Base-by-base conservation (phyloP, 495 filamentous ascomycete species). In the Emericellopsis terricola region DNA sequence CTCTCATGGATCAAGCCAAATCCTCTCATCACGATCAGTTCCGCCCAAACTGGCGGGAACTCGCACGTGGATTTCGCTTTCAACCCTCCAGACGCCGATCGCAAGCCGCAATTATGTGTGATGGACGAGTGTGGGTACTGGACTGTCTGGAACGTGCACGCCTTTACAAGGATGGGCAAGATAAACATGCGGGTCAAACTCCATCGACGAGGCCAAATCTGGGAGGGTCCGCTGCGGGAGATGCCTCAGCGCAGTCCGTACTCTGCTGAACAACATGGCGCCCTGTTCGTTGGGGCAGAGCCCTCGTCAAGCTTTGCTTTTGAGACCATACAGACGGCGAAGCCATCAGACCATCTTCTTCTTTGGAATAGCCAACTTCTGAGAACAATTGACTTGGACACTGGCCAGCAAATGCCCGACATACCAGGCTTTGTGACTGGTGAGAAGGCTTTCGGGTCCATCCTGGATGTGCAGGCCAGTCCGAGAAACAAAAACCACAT, bases 1-100 rank as follows among this genome's bases (percentile, higher is more conserved):
- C 27, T 57, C 37, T 73, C 71, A 24, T 56, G 52, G 14, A 50
- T 82, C 3, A 59, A 71, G 41, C 51, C 69, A 7, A 66, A 72
- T 40, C 60, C 63, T 6, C 33, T 76, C 10, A 43, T 64, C 15
- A 58, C 59, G 8, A 51, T 81, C 21, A 43, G 50, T 0, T 43
- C 41, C 8, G 44, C 49, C 9, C 36, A 57, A 19, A 71, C 64
- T 0, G 64, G 65, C 15, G 64, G 62, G 1, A 47, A 46, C 19
- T 41, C 55, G 5, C 73, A 80, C 50, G 65, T 66, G 2, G 73
- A 81, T 51, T 60, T 83, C 8, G 49, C 70, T 9, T 83, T 84
- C 43, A 81, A 81, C 44, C 74, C 78, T 9, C 78, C 71, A 64
- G 68, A 73, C 48, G 44, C 58, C 37, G 59, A 29, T 9, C 19